These are phyloP conservation scores for Nakaseomyces delphensis DNA, from an alignment of 1,139 yeast genomes.

Conservation along the genomic window DNA sequence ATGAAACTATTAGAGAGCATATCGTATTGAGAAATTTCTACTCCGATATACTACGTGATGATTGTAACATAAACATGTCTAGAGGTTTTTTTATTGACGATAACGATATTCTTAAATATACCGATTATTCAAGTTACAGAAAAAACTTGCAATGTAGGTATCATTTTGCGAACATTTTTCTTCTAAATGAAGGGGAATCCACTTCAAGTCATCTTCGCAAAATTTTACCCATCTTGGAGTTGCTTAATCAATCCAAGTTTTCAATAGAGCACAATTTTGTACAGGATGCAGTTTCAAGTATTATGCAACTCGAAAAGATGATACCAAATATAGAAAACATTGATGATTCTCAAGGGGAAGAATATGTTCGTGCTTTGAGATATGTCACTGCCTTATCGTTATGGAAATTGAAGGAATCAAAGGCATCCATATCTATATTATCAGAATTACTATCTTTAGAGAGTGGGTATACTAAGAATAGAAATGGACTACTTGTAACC, in stretches of 20 bases:
- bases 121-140: constrained; percentile 15
- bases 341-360: not conserved
- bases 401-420: constrained; percentile 20
- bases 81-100: constrained; percentile 7
- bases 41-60: constrained; percentile 5
- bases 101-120: constrained; percentile 8
- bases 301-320: constrained; percentile 1
- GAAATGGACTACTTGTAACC: not conserved
- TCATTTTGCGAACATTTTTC: constrained; percentile 11
- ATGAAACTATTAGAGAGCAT: constrained; percentile 2
- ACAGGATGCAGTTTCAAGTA: not conserved
- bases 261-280: constrained; percentile 11
- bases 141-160: constrained; percentile 16
- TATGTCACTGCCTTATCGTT: constrained; percentile 17
- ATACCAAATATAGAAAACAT: not conserved
- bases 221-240: constrained; percentile 8
- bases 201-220: not conserved
- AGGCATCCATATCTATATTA: constrained; percentile 13
- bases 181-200: constrained; percentile 1
- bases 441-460: not conserved
- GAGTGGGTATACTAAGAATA: not conserved
- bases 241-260: constrained; percentile 12
- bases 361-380: constrained; percentile 6
- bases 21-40: constrained; percentile 7
- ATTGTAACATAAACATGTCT: not conserved